These are phyloP conservation scores for Juglanconis oblonga DNA, from an alignment of 2,329 filamentous ascomycete genomes.

Conservation along the genomic window DNA sequence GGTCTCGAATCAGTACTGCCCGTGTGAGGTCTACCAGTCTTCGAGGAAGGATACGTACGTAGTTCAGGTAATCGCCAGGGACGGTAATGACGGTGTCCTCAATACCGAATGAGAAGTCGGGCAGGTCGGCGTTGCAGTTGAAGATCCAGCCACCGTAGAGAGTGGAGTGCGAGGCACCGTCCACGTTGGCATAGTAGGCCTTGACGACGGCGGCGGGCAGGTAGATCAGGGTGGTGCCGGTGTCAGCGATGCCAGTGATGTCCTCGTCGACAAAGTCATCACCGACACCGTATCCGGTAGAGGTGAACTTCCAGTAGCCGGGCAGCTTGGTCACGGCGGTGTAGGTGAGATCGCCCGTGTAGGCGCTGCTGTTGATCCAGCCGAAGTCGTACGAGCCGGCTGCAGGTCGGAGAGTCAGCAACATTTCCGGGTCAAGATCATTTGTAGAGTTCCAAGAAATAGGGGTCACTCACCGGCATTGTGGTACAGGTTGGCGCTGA, in stretches of 20 bases:
- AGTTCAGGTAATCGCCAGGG: conserved; percentile 41
- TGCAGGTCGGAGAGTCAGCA: conserved; percentile 3
- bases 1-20: background rate
- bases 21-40: background rate
- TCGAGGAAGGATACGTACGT: background rate
- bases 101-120: conserved; percentile 48
- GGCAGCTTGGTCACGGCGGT: conserved; percentile 49
- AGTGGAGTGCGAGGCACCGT: conserved; percentile 35
- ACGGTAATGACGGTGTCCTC: conserved; percentile 45
- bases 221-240: conserved; percentile 57
- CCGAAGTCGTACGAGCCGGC: conserved; percentile 35
- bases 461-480: conserved; percentile 29
- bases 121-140: conserved; percentile 44
- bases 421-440: background rate
- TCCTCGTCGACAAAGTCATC: conserved; percentile 21
- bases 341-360: conserved; percentile 57
- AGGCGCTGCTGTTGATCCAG: conserved; percentile 48
- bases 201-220: conserved; percentile 43
- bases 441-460: background rate
- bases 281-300: conserved; percentile 33
- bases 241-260: conserved; percentile 52
- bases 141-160: conserved; percentile 48
- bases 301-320: conserved; percentile 63
- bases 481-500: conserved; percentile 33
- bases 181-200: conserved; percentile 50